Conservation (phyloP, 148 eudicot species). For the Arbutus unedo region DNA sequence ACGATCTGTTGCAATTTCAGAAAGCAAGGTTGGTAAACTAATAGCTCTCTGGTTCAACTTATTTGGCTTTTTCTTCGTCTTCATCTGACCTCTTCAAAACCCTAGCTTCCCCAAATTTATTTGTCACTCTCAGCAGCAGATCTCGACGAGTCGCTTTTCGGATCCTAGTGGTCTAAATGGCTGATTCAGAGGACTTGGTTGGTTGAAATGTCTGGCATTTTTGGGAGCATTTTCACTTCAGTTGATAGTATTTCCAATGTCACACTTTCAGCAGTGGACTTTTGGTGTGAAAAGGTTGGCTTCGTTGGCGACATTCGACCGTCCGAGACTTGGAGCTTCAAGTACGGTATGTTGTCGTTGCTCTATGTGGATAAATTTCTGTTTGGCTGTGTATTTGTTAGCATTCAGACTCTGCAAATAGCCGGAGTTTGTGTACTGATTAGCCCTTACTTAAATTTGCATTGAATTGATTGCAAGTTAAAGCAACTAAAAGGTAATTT, state of each 20-base stretch:
- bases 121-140: not conserved
- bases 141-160: not conserved
- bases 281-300: slow-evolving; percentile 42
- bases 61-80: slow-evolving; percentile 17
- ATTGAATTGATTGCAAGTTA: not conserved
- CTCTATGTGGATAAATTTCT: not conserved
- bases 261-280: not conserved
- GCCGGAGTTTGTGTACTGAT: too few species aligned
- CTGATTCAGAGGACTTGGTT: slow-evolving; percentile 7
- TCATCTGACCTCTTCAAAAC: slow-evolving; percentile 22
- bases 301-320: slow-evolving; percentile 48
- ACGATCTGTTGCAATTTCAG: too few species aligned
- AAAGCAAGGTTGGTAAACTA: not conserved
- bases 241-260: not conserved
- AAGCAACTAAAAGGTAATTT: not conserved
- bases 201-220: slow-evolving; percentile 9
- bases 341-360: slow-evolving; percentile 38
- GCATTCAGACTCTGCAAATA: too few species aligned
- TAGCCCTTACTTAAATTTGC: too few species aligned
- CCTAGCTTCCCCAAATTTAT: slow-evolving; percentile 17
- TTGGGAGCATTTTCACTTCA: not conserved
- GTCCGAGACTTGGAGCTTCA: slow-evolving; percentile 50
- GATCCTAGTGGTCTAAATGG: slow-evolving; percentile 22
- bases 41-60: slow-evolving; percentile 9
- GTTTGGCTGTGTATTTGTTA: not conserved